A percentile compares a stretch with the other conserved stretches of the same genome.
Evolutionary conservation across 2,329 filamentous ascomycete genomes (phyloP).

Genomic region (Cladophialophora psammophila): DNA sequence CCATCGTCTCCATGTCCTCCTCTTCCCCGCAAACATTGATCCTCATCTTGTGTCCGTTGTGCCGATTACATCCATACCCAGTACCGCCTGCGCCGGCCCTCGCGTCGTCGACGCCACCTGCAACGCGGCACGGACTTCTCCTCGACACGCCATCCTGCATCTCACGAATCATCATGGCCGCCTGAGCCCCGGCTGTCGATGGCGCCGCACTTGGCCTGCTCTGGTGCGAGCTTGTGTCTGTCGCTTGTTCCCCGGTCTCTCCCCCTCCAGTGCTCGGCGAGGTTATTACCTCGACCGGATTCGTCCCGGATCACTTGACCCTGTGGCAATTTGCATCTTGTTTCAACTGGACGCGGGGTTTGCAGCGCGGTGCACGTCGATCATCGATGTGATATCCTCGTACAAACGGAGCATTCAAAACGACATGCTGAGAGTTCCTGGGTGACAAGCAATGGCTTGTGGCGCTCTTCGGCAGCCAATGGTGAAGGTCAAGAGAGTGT

Average conservation of each 20-base stretch:
- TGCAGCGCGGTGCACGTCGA: not conserved
- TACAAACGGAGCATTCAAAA: not conserved
- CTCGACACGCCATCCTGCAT: conserved; percentile 4
- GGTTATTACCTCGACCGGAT: not conserved
- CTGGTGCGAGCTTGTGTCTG: conserved; percentile 8
- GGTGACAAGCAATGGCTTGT: not conserved
- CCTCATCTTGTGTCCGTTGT: not conserved
- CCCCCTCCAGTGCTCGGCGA: not conserved
- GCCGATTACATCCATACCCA: not conserved
- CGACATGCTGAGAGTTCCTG: not conserved
- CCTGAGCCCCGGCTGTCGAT: not conserved
- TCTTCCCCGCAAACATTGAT: not conserved
- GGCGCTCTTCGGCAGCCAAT: not conserved
- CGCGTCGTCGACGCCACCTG: not conserved
- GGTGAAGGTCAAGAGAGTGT: not conserved
- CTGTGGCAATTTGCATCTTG: not conserved
- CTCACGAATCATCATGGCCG: conserved; percentile 4
- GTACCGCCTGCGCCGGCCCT: not conserved
- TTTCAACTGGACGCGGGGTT: not conserved
- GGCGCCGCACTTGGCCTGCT: conserved; percentile 2
- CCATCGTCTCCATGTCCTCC: not conserved
- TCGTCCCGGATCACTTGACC: conserved; percentile 17
- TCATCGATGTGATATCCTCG: not conserved
- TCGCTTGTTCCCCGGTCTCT: conserved; percentile 2
- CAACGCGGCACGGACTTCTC: conserved; percentile 1